Base-by-base conservation (phyloP, 306 rosid species). In the Prunus mira region DNA sequence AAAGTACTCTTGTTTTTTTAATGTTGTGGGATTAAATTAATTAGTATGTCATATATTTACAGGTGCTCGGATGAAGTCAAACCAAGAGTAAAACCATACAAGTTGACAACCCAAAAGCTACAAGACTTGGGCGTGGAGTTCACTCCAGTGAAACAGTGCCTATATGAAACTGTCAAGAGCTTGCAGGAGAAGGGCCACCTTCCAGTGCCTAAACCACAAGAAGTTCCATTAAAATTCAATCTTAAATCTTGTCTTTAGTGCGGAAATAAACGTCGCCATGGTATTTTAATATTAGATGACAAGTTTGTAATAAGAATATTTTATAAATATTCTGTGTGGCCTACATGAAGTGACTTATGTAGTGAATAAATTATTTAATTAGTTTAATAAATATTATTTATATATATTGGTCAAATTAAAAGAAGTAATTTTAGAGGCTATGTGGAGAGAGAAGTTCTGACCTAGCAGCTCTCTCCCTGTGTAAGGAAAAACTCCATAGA, bases 101-200 rank as follows among this genome's bases (percentile, higher is more conserved):
- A 66, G 72, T 92, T 81, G 75, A 82, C 97, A 62, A 93, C 82
- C 58, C 80, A 90, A 79, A 95, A 89, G 86, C 85, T 95, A 11
- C 79, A 81, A 70, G 91, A 90, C 12, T 77, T 92, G 82, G 98
- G 98, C 3, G 19, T 92, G 80, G 91, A 90, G 79, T 90, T 90
- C 84, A 95, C 88, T 3, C 76, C 96, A 12, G 89, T 87, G 77
- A 85, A 86, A 81, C 93, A 92, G 67, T 82, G 92, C 80, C 65
- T 95, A 1, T 90, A 95, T 76, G 98, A 95, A 8, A 90, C 97
- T 4, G 97, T 95, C 30, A 95, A 74, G 89, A 86, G 88, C 82
- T 82, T 95, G 58, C 98, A 89, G 77, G 91, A 95, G 72, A 92
- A 89, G 65, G 98, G 98, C 22, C 92, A 86, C 83, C 91, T 95